phyloP scores from a whole-genome alignment of 148 eudicot species.

The Camellia lanceoleosa region DNA sequence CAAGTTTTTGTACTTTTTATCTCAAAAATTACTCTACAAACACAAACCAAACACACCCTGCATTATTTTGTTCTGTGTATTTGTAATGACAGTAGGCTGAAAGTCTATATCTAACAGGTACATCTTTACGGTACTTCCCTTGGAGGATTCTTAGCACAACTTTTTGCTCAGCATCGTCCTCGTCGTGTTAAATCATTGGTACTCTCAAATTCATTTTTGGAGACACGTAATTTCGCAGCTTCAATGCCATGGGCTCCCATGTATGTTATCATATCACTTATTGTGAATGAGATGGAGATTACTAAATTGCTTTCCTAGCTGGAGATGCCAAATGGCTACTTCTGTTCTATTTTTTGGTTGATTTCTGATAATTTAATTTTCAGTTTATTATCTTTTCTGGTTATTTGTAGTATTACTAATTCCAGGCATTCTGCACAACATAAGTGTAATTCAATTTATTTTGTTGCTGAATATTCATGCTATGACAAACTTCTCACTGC shows the following conservation, averaged over 20 bases:
- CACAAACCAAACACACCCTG: too few species aligned
- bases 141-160: slow-evolving; percentile 95
- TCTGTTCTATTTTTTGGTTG: neutral
- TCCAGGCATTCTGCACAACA: neutral
- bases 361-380: neutral
- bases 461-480: neutral
- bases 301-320: slow-evolving; percentile 9
- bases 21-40: too few species aligned
- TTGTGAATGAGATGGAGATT: neutral
- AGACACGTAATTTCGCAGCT: slow-evolving; percentile 66
- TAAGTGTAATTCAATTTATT: neutral
- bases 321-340: neutral
- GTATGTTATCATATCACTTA: slow-evolving; percentile 44
- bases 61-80: neutral
- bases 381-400: neutral
- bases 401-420: neutral
- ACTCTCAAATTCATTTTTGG: slow-evolving; percentile 92
- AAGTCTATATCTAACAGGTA: slow-evolving; percentile 46
- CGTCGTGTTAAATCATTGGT: slow-evolving; percentile 88
- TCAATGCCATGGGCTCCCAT: slow-evolving; percentile 99
- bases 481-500: neutral
- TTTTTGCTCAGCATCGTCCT: slow-evolving; percentile 94
- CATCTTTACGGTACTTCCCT: slow-evolving; percentile 96
- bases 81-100: slow-evolving; percentile 6
- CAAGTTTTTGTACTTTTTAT: too few species aligned